Percentiles rank a stretch among this genome's conserved stretches.
Evolutionary conservation across 148 eudicot genomes (phyloP).

Genomic region (Arctostaphylos glauca): DNA sequence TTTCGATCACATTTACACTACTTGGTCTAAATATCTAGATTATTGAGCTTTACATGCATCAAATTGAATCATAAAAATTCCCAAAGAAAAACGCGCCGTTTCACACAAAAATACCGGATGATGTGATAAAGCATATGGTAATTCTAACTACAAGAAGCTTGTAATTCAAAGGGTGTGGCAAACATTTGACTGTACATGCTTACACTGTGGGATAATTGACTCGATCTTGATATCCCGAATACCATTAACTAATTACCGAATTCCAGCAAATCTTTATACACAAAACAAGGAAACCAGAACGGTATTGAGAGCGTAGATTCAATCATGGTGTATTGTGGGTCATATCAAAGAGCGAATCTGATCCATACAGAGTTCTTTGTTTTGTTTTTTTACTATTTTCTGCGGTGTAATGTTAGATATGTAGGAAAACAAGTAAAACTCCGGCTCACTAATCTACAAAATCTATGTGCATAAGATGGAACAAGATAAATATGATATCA

Average conservation of each 20-base stretch:
- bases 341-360: neutral
- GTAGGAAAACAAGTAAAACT: neutral
- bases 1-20: neutral
- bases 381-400: neutral
- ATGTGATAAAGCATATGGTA: neutral
- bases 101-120: neutral
- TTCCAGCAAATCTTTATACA: neutral
- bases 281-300: neutral
- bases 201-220: neutral
- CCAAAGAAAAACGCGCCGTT: neutral
- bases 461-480: conserved; percentile 4
- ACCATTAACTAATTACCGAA: neutral
- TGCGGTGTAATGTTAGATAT: neutral
- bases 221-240: neutral
- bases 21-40: neutral
- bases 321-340: neutral
- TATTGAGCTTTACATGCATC: neutral
- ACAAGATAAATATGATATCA: neutral
- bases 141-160: neutral
- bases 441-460: neutral
- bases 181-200: neutral
- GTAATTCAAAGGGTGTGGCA: neutral
- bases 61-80: neutral
- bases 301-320: neutral
- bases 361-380: neutral